Percentiles rank a stretch among this genome's conserved stretches.
These are phyloP conservation scores for Nitzschia palea DNA, from an alignment of 108 stramenopile species.

Conservation along the genomic window DNA sequence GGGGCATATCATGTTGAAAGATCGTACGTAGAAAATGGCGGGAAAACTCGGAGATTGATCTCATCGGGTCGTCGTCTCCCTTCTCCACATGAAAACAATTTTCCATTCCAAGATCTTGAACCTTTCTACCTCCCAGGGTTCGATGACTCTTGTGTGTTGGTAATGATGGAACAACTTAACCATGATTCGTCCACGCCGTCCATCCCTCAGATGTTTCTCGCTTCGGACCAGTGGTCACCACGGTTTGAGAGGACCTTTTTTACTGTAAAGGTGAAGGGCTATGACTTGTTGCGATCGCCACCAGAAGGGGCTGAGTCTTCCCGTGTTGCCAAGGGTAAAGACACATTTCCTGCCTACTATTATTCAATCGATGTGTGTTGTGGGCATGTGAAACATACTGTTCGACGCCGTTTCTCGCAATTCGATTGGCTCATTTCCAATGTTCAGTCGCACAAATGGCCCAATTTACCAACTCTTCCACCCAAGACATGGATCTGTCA, in stretches of 20 bases:
- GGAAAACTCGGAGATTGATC: no score
- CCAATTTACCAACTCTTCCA: not conserved
- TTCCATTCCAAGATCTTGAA: no score
- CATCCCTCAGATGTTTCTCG: conserved; percentile 23
- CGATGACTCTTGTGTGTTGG: no score
- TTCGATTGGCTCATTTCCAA: conserved; percentile 40
- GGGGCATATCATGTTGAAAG: no score
- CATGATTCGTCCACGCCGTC: not conserved
- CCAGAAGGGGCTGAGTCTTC: conserved; percentile 5
- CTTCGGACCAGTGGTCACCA: conserved; percentile 45
- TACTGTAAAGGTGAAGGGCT: conserved; percentile 22
- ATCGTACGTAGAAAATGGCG: no score
- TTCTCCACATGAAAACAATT: no score
- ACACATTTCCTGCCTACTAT: conserved; percentile 46
- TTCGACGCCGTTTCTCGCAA: conserved; percentile 45
- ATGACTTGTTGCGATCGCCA: conserved; percentile 4
- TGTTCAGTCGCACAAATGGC: conserved; percentile 3
- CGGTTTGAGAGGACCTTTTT: conserved; percentile 42
- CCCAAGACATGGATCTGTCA: conserved; percentile 33
- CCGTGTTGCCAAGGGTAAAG: conserved; percentile 14
- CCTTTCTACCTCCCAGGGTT: no score
- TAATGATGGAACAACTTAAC: not conserved
- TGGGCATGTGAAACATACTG: conserved; percentile 25
- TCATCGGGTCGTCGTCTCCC: no score
- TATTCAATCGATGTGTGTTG: conserved; percentile 41